Evolutionary conservation across 2,329 filamentous ascomycete genomes (phyloP), one percentile per base, ranked within the genome.

Genomic region (Corynespora cassiicola): DNA sequence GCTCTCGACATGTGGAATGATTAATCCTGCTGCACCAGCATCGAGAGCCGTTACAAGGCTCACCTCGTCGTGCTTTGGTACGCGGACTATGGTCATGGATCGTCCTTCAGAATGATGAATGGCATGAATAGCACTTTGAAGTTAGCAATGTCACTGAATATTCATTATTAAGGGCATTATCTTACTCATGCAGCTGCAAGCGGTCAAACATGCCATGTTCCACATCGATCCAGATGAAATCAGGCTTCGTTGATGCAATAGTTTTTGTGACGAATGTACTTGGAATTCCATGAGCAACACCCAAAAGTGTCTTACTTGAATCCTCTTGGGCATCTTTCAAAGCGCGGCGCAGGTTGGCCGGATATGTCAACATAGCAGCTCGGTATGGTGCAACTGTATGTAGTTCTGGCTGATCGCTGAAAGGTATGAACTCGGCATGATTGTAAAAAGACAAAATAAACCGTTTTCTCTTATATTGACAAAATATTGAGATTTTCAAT

Each of bases 121-220:
- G 11, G 55, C 56, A 18, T 61, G 56, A 21, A 61, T 52, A 16
- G 50, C 54, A 23, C 56, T 59, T 8, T 4, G n/a, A 28, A 10
- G 28, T 47, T 31, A 43, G 37, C 18, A 8, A 8, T 12, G 6
- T 11, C 27, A 18, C 15, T 15, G n/a, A n/a, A n/a, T n/a, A n/a
- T n/a, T 16, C 15, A n/a, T 5, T 5, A 8, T 15, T 5, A 8
- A 15, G 1, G 20, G 11, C 2, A 7, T 21, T 3, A 7, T 28
- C 56, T 38, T 49, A 60, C 56, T 61, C 55, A 16, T 56, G 52
- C 14, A 61, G 20, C 14, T 56, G 50, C 12, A 57, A 40, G 2
- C 55, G 43, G 34, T 57, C 52, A 33, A 54, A 61, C 51, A 61
- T 58, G 31, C 53, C 55, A 31, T 61, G 55, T 38, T 58, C 54